Evolutionary conservation across 164 flowering plant genomes (phyloP).

Genomic region (Vitis rupestris): DNA sequence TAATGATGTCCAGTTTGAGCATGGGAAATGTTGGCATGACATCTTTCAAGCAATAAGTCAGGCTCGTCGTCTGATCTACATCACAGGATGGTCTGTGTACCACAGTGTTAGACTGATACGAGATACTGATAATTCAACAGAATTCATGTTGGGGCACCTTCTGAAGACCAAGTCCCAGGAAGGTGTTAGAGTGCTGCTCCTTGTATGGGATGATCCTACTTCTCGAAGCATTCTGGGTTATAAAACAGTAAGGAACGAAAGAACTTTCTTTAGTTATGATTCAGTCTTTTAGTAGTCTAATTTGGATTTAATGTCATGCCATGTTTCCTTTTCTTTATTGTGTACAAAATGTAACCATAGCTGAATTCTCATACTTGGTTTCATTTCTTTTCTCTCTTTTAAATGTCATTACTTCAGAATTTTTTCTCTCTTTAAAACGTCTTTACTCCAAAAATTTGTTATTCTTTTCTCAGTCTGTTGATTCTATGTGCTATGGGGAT

Average conservation of each 20-base stretch:
- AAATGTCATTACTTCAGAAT: not conserved
- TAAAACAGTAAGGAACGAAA: conserved; percentile 31
- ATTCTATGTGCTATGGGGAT: no score
- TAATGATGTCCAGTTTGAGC: conserved; percentile 21
- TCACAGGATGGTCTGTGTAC: conserved; percentile 51
- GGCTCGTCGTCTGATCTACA: conserved; percentile 45
- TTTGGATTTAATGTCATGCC: not conserved
- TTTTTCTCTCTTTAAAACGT: not conserved
- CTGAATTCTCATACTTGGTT: not conserved
- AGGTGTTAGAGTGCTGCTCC: conserved; percentile 53
- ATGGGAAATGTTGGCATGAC: conserved; percentile 39
- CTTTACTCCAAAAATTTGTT: no score
- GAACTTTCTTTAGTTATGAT: not conserved
- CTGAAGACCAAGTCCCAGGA: conserved; percentile 48
- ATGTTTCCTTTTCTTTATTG: not conserved
- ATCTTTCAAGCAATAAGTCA: conserved; percentile 35
- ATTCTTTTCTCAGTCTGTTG: no score
- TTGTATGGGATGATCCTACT: conserved; percentile 62
- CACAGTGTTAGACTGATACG: conserved; percentile 37
- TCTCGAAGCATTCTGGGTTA: conserved; percentile 37
- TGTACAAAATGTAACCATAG: not conserved
- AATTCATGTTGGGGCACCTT: conserved; percentile 38
- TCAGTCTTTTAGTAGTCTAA: not conserved
- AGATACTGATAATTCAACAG: conserved; percentile 9
- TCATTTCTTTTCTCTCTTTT: not conserved